Percentiles rank a stretch among this genome's conserved stretches.
Conservation (phyloP, 768 basidiomycete species). For the Sarcomyxa edulis region DNA sequence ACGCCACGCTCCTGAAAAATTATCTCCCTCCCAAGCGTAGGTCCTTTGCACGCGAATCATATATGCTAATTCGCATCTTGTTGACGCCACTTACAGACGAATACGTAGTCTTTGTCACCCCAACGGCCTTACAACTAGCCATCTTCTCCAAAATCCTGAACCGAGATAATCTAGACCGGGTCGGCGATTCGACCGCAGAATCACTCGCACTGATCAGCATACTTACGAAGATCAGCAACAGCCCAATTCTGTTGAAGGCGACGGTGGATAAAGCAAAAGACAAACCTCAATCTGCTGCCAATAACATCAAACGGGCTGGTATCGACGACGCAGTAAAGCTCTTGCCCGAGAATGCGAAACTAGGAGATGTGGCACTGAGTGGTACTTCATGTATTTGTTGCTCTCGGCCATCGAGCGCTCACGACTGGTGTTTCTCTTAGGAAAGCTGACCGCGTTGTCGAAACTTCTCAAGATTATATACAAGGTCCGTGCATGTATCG, state of each 20-base stretch:
- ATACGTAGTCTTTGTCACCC: conserved; percentile 96
- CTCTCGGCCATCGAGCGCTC: too few species aligned
- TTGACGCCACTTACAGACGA: conserved; percentile 54
- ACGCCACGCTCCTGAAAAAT: conserved; percentile 74
- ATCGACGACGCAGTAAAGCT: conserved; percentile 57
- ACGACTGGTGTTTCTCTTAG: conserved; percentile 31
- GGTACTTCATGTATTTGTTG: conserved; percentile 40
- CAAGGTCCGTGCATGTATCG: conserved; percentile 32
- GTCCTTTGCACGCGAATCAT: too few species aligned
- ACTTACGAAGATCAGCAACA: conserved; percentile 89
- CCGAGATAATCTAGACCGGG: conserved; percentile 60
- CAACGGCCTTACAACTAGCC: conserved; percentile 74
- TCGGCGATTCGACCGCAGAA: conserved; percentile 70
- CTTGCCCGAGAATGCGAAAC: conserved; percentile 51
- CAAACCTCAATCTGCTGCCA: conserved; percentile 29
- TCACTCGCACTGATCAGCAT: conserved; percentile 75
- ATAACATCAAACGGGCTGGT: conserved; percentile 36
- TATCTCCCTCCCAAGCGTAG: conserved; percentile 90
- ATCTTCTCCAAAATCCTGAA: conserved; percentile 77
- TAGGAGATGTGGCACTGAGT: conserved; percentile 74
- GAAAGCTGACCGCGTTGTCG: conserved; percentile 67
- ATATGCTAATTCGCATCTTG: not conserved
- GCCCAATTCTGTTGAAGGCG: conserved; percentile 83
- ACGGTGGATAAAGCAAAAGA: conserved; percentile 57
- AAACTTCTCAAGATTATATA: conserved; percentile 57